Evolutionary conservation across 129 eudicot species (phyloP), one percentile per base, ranked within the genome.

Genomic region (Calendula officinalis): DNA sequence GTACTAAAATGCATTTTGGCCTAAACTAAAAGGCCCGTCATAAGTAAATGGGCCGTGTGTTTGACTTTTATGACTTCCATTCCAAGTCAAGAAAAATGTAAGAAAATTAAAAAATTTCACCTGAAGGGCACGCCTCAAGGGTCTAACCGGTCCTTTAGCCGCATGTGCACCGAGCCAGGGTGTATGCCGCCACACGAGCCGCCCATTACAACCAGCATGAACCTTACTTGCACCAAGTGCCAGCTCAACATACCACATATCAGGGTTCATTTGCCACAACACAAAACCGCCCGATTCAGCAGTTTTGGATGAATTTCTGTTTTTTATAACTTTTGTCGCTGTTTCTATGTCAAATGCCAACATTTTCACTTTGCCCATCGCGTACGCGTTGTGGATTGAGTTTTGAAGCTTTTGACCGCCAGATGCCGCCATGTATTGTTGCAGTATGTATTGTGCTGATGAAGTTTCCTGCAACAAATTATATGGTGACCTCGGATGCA

Each of bases 81-180:
- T 49, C 4, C 4, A 49, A 4, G 27, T 14, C 17, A 67, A 59
- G 16, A 48, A 12, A 12, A 12, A 27, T n/a, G 3, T 14, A 62
- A 38, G 5, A 65, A 46, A 64, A 66, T 4, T 32, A 70, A 70
- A 71, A 36, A 60, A 50, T 39, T 37, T 47, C 13, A 66, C 97
- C 97, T 90, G 97, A 70, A 90, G 95, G 53, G 95, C 97, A 49
- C 97, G 95, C 34, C 97, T 88, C 54, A 90, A 70, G 56, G 97
- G 97, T 73, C 97, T 75, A 75, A 86, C 95, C 3, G 97, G 97
- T 11, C 97, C 97, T 77, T 86, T 90, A 8, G 97, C 97, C 13
- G 95, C 95, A 80, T 86, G 97, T 3, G 95, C 82, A 50, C 97
- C 97, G 3, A 86, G 89, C 97, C 97, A 90, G 0, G 95, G 95